Evolutionary conservation across 306 rosid genomes (phyloP).

Genomic region (Acacia confusa): DNA sequence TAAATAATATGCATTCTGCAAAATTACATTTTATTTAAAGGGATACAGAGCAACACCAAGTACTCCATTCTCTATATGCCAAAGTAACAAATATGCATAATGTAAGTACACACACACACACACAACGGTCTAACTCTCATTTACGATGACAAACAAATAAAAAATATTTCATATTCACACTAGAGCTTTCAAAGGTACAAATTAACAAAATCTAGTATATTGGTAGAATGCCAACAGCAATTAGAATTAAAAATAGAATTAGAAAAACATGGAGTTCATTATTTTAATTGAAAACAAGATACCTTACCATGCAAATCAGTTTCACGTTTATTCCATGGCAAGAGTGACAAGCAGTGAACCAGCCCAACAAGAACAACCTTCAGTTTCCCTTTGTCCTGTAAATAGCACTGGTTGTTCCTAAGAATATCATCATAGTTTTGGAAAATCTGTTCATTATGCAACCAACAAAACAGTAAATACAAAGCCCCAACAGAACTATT

Average conservation of each 20-base stretch:
- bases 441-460: slow-evolving; percentile 68
- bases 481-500: slow-evolving; percentile 10
- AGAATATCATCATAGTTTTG: slow-evolving; percentile 75
- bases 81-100: not conserved
- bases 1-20: not conserved
- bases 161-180: not conserved
- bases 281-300: slow-evolving; percentile 24
- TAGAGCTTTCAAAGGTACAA: not conserved
- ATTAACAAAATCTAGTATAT: slow-evolving; percentile 1
- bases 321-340: slow-evolving; percentile 70
- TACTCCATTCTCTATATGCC: slow-evolving; percentile 2
- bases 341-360: slow-evolving; percentile 72
- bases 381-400: slow-evolving; percentile 76
- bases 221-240: slow-evolving; percentile 14
- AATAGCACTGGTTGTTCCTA: slow-evolving; percentile 60
- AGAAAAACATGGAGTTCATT: slow-evolving; percentile 16
- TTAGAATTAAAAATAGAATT: not conserved
- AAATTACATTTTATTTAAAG: not conserved
- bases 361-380: slow-evolving; percentile 70
- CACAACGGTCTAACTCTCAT: not conserved
- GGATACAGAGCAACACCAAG: not conserved
- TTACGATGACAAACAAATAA: not conserved
- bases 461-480: slow-evolving; percentile 21
- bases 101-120: not conserved
- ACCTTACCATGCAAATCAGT: slow-evolving; percentile 59